Evolutionary conservation across 768 basidiomycete genomes (phyloP).

Genomic region (Lactarius sp.): DNA sequence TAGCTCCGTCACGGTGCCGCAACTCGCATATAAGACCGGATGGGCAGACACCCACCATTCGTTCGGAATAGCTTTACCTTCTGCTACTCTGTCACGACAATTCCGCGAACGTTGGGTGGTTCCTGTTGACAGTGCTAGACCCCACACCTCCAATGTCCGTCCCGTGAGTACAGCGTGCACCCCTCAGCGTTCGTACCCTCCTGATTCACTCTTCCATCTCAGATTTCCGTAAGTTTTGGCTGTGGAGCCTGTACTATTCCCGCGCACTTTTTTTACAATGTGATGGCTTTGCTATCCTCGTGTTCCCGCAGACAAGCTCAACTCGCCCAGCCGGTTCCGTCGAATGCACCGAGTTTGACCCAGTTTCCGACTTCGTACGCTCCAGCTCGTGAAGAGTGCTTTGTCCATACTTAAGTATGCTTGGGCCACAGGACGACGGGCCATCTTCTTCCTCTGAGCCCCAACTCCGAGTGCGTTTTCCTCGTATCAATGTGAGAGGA

Average conservation of each 20-base stretch:
- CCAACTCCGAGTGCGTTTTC: conserved; percentile 9
- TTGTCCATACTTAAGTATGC: not conserved
- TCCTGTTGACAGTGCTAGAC: not conserved
- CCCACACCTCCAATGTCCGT: not conserved
- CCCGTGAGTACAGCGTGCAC: conserved; percentile 3
- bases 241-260: not conserved
- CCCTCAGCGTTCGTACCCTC: not conserved
- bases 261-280: not conserved
- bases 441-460: conserved; percentile 5
- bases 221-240: conserved; percentile 17
- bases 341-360: not conserved
- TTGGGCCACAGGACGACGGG: not conserved
- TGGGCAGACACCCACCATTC: not conserved
- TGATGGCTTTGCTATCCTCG: not conserved
- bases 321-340: not conserved
- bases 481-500: not conserved
- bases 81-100: not conserved
- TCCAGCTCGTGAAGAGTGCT: not conserved
- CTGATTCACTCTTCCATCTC: not conserved
- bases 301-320: conserved; percentile 7
- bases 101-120: not conserved
- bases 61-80: not conserved
- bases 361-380: not conserved
- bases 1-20: not conserved
- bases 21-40: not conserved